Base-by-base conservation (phyloP, 768 basidiomycete genomes). In the Lenzites betulinus region DNA sequence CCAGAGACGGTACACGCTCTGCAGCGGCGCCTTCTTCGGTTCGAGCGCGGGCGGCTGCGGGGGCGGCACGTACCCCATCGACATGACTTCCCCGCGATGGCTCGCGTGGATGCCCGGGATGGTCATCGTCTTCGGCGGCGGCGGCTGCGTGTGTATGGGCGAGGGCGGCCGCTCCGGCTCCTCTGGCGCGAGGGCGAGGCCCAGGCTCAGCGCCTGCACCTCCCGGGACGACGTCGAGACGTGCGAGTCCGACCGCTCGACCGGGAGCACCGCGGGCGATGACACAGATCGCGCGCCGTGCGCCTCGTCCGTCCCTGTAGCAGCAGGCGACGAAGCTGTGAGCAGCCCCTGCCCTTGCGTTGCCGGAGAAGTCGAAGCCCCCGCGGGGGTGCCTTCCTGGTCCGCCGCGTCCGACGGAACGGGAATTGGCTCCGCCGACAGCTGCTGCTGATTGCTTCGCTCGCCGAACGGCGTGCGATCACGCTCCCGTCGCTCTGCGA, bases 61-160 rank as follows among this genome's bases (percentile, higher is more conserved):
- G 2, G 80, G 77, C 12, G 88, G 84, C 57, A 84, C 83, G 66
- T 90, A 87, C 12, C 92, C 92, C 80, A 94, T 81, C 3, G 91
- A 88, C 86, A 91, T 90, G 43, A 93, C 83, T 62, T 93, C 90
- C 9, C 89, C 89, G n/a, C 84, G 84, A 68, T 93, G 88, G 66
- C 86, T 90, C 3, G 85, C 90, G 67, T 93, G 92, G 60, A 94
- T 94, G 1, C 90, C 90, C 9, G 92, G 92, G 63, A 94, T 93
- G 15, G 84, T 86, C 92, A 94, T 94, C 42, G 82, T 88, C 66
- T 85, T 88, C 30, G 84, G 88, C 69, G 86, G 84, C 8, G 77
- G 71, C 2, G 92, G 92, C 68, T 93, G 92, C 18, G 85, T 85
- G 64, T 87, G 84, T 64, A 90, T 90, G 8, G 87, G 83, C 18